A percentile compares a stretch with the other conserved stretches of the same genome.
Conservation (phyloP, 371 early-diverging fungal species). For the Mortierella sp. region DNA sequence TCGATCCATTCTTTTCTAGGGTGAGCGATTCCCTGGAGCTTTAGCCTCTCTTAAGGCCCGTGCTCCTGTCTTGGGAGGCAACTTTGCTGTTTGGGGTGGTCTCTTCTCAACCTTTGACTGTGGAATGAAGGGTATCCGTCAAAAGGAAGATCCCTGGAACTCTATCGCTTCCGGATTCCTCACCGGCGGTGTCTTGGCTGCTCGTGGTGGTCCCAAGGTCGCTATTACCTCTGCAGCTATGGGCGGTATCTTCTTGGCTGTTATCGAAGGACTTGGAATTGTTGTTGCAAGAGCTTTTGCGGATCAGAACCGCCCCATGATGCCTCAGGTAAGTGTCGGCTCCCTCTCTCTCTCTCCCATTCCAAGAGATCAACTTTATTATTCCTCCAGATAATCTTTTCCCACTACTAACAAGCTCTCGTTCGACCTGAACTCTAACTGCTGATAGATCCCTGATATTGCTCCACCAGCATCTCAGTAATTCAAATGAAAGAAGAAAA, state of each 20-base stretch:
- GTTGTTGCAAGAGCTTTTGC: slow-evolving; percentile 74
- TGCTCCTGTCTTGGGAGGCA: slow-evolving; percentile 94
- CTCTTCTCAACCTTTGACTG: slow-evolving; percentile 97
- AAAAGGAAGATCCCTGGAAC: slow-evolving; percentile 98
- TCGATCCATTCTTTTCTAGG: slow-evolving; percentile 59
- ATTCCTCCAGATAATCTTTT: not conserved
- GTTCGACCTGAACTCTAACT: not conserved
- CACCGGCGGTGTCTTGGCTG: slow-evolving; percentile 95
- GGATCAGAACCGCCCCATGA: slow-evolving; percentile 70
- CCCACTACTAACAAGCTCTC: too few species aligned
- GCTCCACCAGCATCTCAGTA: slow-evolving; percentile 57
- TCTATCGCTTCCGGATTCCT: slow-evolving; percentile 92
- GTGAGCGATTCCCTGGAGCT: slow-evolving; percentile 91
- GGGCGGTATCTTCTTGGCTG: slow-evolving; percentile 92
- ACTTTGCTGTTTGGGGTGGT: slow-evolving; percentile 99
- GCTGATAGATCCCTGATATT: slow-evolving; percentile 46
- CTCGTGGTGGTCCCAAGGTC: slow-evolving; percentile 90
- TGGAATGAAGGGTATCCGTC: slow-evolving; percentile 88
- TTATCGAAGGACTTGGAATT: slow-evolving; percentile 95
- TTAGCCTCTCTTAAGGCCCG: slow-evolving; percentile 92
- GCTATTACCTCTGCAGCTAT: slow-evolving; percentile 88
- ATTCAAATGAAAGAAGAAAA: slow-evolving; percentile 13
- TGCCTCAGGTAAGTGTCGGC: slow-evolving; percentile 63
- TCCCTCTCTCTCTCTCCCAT: not conserved
- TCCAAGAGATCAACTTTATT: not conserved